These are phyloP conservation scores for Colletotrichum limetticola DNA, from an alignment of 2,329 filamentous ascomycete genomes.

Conservation along the genomic window DNA sequence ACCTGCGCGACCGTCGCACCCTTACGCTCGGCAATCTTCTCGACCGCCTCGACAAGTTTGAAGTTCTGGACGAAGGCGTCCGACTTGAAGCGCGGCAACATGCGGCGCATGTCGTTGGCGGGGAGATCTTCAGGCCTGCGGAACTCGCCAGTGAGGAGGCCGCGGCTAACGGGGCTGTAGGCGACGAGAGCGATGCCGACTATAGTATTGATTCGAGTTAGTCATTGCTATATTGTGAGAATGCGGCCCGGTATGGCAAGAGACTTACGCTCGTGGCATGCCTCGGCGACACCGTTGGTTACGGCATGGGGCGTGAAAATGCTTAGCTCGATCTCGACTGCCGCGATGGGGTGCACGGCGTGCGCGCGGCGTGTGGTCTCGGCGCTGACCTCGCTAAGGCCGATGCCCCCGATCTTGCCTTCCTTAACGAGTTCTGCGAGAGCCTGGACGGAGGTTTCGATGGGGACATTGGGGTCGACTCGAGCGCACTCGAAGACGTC, in stretches of 20 bases:
- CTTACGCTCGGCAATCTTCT: conserved; percentile 46
- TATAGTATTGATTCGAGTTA: too few relatives aligned
- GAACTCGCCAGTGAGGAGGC: conserved; percentile 58
- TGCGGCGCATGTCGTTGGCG: conserved; percentile 56
- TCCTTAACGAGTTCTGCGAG: conserved; percentile 43
- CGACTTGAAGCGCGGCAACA: conserved; percentile 57
- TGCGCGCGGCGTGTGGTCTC: conserved; percentile 51
- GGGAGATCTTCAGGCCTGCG: conserved; percentile 53
- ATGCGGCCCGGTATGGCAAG: conserved; percentile 46
- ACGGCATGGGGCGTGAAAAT: conserved; percentile 53
- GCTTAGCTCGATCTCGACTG: conserved; percentile 58
- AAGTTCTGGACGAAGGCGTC: conserved; percentile 65
- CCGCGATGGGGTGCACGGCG: conserved; percentile 49
- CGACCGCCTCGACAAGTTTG: conserved; percentile 2
- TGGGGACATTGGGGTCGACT: conserved; percentile 52
- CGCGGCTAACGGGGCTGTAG: conserved; percentile 46
- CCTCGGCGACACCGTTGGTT: conserved; percentile 47
- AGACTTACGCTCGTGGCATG: conserved; percentile 53
- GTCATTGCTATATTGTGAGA: too few relatives aligned
- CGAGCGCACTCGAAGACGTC: conserved; percentile 65
- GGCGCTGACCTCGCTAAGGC: conserved; percentile 54
- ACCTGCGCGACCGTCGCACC: conserved; percentile 61
- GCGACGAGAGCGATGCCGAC: too few relatives aligned
- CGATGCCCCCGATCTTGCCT: conserved; percentile 56
- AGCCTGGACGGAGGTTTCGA: conserved; percentile 48